Evolutionary conservation across 306 rosid genomes (phyloP).

Genomic region (Castanea crenata): DNA sequence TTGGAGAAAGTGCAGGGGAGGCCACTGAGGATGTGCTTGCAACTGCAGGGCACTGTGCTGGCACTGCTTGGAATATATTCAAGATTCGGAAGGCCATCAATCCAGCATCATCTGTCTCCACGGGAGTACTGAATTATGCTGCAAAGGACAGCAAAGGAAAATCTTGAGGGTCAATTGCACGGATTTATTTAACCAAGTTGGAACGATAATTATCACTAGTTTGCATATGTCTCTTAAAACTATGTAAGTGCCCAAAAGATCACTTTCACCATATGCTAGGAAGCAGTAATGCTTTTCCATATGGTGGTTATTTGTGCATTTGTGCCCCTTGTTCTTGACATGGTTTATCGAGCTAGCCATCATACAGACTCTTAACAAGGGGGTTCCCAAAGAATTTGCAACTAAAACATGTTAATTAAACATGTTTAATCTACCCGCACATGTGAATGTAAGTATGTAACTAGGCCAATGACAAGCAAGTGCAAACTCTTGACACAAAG

Average conservation of each 20-base stretch:
- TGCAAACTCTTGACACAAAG: no score
- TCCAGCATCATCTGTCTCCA: slow-evolving; percentile 67
- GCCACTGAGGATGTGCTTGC: slow-evolving; percentile 75
- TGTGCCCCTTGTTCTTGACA: not conserved
- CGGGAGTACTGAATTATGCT: slow-evolving; percentile 56
- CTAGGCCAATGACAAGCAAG: no score
- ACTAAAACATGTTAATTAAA: no score
- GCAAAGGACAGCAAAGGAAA: slow-evolving; percentile 21
- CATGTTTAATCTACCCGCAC: no score
- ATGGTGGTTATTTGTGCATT: not conserved
- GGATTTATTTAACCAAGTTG: not conserved
- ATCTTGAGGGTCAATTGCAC: not conserved
- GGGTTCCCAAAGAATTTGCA: no score
- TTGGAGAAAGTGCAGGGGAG: slow-evolving; percentile 84
- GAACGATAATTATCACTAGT: not conserved
- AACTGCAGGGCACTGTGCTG: slow-evolving; percentile 68
- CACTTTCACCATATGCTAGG: not conserved
- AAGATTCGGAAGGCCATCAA: slow-evolving; percentile 78
- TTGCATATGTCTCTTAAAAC: not conserved
- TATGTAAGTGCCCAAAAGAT: not conserved
- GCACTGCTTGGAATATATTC: slow-evolving; percentile 81
- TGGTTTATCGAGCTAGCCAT: no score
- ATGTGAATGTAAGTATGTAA: no score
- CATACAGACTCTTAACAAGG: no score
- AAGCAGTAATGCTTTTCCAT: not conserved